Evolutionary conservation across 1,284 basidiomycete species (phyloP).

Genomic region (Boletus semigastroideus): DNA sequence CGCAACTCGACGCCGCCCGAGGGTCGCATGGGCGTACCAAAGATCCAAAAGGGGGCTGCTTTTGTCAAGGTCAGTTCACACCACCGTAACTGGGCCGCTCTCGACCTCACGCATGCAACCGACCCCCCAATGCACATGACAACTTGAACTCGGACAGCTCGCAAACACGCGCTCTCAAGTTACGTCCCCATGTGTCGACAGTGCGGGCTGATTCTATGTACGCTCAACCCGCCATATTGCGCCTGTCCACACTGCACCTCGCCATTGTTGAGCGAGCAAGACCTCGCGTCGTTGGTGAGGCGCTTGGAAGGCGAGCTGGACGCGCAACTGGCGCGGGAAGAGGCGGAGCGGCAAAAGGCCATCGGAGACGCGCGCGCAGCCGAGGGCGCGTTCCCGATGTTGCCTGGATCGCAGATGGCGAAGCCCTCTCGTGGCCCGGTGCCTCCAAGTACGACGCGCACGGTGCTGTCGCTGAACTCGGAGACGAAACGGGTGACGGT

Average conservation of each 20-base stretch:
- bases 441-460: conserved; percentile 45
- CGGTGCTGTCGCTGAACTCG: conserved; percentile 59
- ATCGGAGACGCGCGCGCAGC: conserved; percentile 48
- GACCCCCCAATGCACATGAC: no score
- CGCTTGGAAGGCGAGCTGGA: conserved; percentile 46
- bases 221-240: conserved; percentile 52
- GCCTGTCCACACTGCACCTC: conserved; percentile 57
- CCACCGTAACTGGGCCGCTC: neutral
- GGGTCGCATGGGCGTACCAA: conserved; percentile 34
- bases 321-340: conserved; percentile 47
- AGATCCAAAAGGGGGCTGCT: conserved; percentile 64
- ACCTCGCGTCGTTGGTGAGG: conserved; percentile 38
- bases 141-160: no score
- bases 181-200: conserved; percentile 54
- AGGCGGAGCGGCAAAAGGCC: conserved; percentile 43
- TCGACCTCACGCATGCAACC: no score
- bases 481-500: conserved; percentile 52
- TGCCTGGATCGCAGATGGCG: conserved; percentile 30
- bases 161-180: conserved; percentile 53
- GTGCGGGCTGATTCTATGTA: conserved; percentile 66
- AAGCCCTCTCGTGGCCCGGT: conserved; percentile 26
- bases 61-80: conserved; percentile 59
- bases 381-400: conserved; percentile 62
- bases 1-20: conserved; percentile 37
- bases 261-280: conserved; percentile 37